These are phyloP conservation scores for Lyophyllum atratum DNA, from an alignment of 768 basidiomycete species.

Conservation along the genomic window DNA sequence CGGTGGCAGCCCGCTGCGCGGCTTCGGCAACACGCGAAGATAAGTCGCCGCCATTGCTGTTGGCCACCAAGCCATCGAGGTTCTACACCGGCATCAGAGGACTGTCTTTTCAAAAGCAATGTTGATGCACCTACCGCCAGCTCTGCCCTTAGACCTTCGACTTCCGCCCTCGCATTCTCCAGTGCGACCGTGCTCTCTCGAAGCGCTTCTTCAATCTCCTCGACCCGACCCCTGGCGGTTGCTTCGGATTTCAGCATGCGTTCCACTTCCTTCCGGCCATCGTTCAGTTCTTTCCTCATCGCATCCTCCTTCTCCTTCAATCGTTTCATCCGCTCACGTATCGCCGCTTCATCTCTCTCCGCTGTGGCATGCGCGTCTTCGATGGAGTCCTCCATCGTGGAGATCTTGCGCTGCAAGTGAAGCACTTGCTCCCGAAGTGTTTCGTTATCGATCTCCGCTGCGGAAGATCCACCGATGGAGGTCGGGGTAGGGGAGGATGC, in stretches of 20 bases:
- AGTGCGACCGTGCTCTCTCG: slow-evolving; percentile 85
- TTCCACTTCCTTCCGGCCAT: slow-evolving; percentile 67
- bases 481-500: slow-evolving; percentile 21
- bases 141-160: slow-evolving; percentile 77
- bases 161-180: slow-evolving; percentile 88
- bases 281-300: slow-evolving; percentile 69
- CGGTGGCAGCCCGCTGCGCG: slow-evolving; percentile 48
- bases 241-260: slow-evolving; percentile 62
- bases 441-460: slow-evolving; percentile 94
- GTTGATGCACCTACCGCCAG: slow-evolving; percentile 55
- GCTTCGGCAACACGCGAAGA: slow-evolving; percentile 49
- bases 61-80: slow-evolving; percentile 59
- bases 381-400: slow-evolving; percentile 78
- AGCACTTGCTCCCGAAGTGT: slow-evolving; percentile 86
- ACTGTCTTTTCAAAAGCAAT: not conserved
- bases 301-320: slow-evolving; percentile 74
- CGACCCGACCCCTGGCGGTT: slow-evolving; percentile 61
- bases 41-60: slow-evolving; percentile 39
- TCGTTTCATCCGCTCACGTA: slow-evolving; percentile 64
- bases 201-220: slow-evolving; percentile 89
- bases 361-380: slow-evolving; percentile 73
- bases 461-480: slow-evolving; percentile 55
- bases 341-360: slow-evolving; percentile 70
- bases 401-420: slow-evolving; percentile 79
- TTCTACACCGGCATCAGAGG: slow-evolving; percentile 43